Conservation (phyloP, 2,329 filamentous ascomycete species). For the Catunica adiposa region DNA sequence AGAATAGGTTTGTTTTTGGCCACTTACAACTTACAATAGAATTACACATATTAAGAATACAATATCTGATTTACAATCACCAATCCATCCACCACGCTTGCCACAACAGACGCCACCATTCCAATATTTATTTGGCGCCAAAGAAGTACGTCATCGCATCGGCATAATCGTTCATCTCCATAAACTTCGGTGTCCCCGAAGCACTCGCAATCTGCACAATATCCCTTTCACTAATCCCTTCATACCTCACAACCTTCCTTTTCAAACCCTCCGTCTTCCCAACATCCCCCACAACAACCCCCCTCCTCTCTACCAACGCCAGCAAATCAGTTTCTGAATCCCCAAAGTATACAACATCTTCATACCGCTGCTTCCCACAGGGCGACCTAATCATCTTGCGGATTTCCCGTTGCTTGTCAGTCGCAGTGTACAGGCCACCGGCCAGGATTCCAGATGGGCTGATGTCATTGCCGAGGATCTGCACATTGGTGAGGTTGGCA, state of each 20-base stretch:
- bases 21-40: neutral
- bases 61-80: too few species aligned
- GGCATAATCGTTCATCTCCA: constrained; percentile 3
- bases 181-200: neutral
- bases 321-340: constrained; percentile 41
- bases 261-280: constrained; percentile 16
- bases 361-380: constrained; percentile 9
- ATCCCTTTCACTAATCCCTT: neutral
- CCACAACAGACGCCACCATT: neutral
- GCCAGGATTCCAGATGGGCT: constrained; percentile 24
- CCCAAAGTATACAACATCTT: constrained; percentile 35
- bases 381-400: constrained; percentile 18
- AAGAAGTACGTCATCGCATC: constrained; percentile 5
- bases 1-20: too few species aligned
- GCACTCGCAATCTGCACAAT: constrained; percentile 2
- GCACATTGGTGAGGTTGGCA: constrained; percentile 17
- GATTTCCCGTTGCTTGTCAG: constrained; percentile 31
- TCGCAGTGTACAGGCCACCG: constrained; percentile 26
- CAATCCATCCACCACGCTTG: neutral
- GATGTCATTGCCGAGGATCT: constrained; percentile 30
- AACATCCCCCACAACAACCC: constrained; percentile 31
- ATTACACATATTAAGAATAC: neutral
- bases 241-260: constrained; percentile 1
- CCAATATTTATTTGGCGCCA: neutral
- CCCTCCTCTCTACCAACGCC: constrained; percentile 30